Percentiles rank a stretch among this genome's conserved stretches.
phyloP scores from a whole-genome alignment of 2,329 filamentous ascomycete genomes.

The Coniosporium tulheliwenetii region DNA sequence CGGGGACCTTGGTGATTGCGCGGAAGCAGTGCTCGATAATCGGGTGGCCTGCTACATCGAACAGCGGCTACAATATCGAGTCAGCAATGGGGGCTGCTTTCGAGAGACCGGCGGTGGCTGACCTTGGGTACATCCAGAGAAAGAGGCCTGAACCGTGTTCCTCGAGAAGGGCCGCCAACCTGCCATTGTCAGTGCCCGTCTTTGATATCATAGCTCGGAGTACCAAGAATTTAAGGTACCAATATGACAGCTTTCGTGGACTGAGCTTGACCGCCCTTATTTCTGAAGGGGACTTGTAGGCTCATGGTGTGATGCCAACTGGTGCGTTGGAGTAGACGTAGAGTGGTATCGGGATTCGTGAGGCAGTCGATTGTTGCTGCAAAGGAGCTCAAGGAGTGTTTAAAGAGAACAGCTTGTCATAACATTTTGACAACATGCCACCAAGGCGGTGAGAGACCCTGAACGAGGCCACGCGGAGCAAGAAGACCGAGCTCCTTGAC shows the following conservation, averaged over 20 bases:
- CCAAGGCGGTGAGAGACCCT: too few species aligned
- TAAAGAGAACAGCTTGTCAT: too few species aligned
- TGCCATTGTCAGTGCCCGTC: conserved; percentile 24
- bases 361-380: too few species aligned
- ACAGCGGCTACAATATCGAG: conserved; percentile 54
- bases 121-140: conserved; percentile 95
- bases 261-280: conserved; percentile 24
- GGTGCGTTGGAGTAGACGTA: too few species aligned
- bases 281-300: conserved; percentile 15
- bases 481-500: too few species aligned
- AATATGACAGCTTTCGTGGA: conserved; percentile 90
- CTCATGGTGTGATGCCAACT: conserved; percentile 1
- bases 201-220: conserved; percentile 1
- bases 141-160: conserved; percentile 86
- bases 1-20: conserved; percentile 76
- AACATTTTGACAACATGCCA: too few species aligned
- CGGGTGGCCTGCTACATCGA: conserved; percentile 94
- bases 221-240: conserved; percentile 32
- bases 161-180: conserved; percentile 91
- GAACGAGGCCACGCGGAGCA: too few species aligned
- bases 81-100: conserved; percentile 7
- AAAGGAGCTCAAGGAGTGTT: too few species aligned
- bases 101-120: conserved; percentile 12
- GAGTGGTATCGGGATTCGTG: too few species aligned
- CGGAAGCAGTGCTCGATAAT: conserved; percentile 97